Conservation (phyloP, 805 yeast species). For the Yarrowia sp. region DNA sequence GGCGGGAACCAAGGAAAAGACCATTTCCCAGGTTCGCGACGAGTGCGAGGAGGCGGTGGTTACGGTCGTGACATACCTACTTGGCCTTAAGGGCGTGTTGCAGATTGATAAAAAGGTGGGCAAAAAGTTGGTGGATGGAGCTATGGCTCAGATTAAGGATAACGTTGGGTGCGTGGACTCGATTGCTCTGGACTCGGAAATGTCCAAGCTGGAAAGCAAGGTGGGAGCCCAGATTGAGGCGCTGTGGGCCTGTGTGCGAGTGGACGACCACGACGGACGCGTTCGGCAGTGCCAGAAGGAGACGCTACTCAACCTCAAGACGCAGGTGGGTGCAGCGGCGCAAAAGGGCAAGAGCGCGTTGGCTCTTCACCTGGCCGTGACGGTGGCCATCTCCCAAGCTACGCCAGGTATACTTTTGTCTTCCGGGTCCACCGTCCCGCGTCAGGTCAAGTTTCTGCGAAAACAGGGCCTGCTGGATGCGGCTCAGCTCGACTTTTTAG, state of each 20-base stretch:
- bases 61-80: conserved; percentile 12
- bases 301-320: conserved; percentile 20
- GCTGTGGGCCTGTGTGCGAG: conserved; percentile 26
- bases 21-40: conserved; percentile 9
- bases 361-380: conserved; percentile 33
- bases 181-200: conserved; percentile 37
- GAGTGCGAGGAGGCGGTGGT: conserved; percentile 25
- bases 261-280: conserved; percentile 33
- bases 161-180: conserved; percentile 29
- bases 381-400: conserved; percentile 33
- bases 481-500: conserved; percentile 31
- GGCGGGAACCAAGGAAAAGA: conserved; percentile 21
- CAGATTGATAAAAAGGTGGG: conserved; percentile 35
- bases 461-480: conserved; percentile 30
- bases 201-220: conserved; percentile 38
- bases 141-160: conserved; percentile 34
- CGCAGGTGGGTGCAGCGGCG: conserved; percentile 30
- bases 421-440: conserved; percentile 35
- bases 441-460: conserved; percentile 25
- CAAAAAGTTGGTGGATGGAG: conserved; percentile 36
- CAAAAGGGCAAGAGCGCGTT: conserved; percentile 35
- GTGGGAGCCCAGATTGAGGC: conserved; percentile 22
- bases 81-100: conserved; percentile 21
- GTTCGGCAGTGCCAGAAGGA: conserved; percentile 20
- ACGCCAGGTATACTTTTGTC: conserved; percentile 26